These are phyloP conservation scores for Coemansia interrupta DNA, from an alignment of 192 early-diverging fungal genomes.

Conservation along the genomic window DNA sequence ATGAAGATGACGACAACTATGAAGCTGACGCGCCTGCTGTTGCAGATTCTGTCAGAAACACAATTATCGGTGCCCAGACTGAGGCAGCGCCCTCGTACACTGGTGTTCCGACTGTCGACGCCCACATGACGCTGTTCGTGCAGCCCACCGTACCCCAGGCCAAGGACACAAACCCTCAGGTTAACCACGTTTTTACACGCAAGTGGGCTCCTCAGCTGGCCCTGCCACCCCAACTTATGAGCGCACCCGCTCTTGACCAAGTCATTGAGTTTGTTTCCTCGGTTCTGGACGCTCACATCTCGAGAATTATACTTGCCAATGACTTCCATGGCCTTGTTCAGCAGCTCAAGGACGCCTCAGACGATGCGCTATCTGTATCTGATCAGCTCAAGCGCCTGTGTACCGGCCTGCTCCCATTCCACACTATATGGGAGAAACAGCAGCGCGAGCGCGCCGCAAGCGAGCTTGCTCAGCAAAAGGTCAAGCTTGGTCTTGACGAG, in stretches of 20 bases:
- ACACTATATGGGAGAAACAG: constrained; percentile 42
- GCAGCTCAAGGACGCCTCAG: constrained; percentile 33
- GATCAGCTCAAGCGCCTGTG: constrained; percentile 48
- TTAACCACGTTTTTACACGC: constrained; percentile 34
- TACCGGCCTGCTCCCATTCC: constrained; percentile 40
- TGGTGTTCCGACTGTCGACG: constrained; percentile 32
- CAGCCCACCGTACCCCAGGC: constrained; percentile 1
- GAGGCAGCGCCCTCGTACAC: constrained; percentile 3
- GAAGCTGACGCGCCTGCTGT: not conserved
- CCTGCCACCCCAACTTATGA: constrained; percentile 20
- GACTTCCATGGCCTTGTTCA: constrained; percentile 32
- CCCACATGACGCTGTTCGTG: constrained; percentile 31
- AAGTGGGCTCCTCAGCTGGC: constrained; percentile 43
- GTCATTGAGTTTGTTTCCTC: constrained; percentile 37
- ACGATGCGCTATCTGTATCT: constrained; percentile 40
- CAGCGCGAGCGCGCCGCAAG: constrained; percentile 34
- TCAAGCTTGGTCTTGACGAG: constrained; percentile 47
- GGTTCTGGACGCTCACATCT: constrained; percentile 43
- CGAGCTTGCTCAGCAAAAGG: constrained; percentile 39
- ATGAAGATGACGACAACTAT: not conserved
- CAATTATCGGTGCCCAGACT: constrained; percentile 12
- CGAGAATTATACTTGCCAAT: constrained; percentile 34
- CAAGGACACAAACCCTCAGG: constrained; percentile 10
- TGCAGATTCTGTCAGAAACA: not conserved
- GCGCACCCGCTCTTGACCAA: constrained; percentile 33